phyloP scores from a whole-genome alignment of 345 rosid species.

The Eucalyptus polybractea region DNA sequence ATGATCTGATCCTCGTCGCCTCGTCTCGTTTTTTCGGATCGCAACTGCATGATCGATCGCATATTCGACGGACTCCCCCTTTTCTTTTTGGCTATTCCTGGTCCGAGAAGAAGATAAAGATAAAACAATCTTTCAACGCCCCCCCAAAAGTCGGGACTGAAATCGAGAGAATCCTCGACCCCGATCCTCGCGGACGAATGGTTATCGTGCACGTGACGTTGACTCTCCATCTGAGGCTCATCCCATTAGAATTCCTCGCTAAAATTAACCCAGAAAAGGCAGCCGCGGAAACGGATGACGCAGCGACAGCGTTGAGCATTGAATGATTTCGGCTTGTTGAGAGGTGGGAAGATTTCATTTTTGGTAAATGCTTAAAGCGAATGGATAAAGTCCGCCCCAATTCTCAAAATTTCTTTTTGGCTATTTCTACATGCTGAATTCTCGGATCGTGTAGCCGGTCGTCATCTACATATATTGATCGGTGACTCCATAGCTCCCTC shows the following conservation, averaged over 20 bases:
- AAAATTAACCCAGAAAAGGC: not conserved
- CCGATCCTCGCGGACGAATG: not conserved
- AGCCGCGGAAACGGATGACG: not conserved
- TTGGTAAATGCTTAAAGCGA: not conserved
- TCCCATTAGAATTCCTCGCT: not conserved
- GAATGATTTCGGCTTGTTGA: not conserved
- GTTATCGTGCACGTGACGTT: not conserved
- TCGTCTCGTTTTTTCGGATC: not conserved
- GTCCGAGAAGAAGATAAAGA: not conserved
- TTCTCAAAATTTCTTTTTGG: not conserved
- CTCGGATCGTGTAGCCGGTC: not conserved
- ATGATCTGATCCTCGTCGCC: not conserved
- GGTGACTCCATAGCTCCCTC: not conserved
- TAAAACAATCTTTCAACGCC: not conserved
- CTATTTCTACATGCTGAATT: not conserved
- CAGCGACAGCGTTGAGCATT: not conserved
- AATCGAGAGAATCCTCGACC: not conserved
- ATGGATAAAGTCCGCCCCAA: not conserved
- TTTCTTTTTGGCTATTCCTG: not conserved
- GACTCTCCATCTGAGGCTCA: not conserved
- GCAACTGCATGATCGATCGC: not conserved
- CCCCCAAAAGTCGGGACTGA: not conserved
- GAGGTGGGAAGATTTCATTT: not conserved
- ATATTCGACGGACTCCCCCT: not conserved
- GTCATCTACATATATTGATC: not conserved